Conservation (phyloP, 257 asterid species). For the Verbascum thapsus region DNA sequence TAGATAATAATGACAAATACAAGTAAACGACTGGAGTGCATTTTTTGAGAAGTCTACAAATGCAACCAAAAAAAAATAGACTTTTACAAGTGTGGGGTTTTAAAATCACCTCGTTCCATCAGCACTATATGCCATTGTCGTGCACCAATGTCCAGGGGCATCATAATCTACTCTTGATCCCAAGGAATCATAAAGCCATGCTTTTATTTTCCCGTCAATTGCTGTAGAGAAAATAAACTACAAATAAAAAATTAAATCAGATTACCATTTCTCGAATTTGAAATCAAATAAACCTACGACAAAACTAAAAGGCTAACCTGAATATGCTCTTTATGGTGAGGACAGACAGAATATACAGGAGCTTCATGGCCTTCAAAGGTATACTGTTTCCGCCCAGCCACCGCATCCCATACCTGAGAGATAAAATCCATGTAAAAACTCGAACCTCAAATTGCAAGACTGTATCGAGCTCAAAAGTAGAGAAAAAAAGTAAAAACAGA, state of each 20-base stretch:
- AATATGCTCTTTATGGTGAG: conserved; percentile 65
- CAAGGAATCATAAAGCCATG: conserved; percentile 93
- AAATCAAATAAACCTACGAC: conserved; percentile 4
- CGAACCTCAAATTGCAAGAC: conserved; percentile 20
- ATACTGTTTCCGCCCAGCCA: conserved; percentile 63
- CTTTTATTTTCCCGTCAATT: conserved; percentile 93
- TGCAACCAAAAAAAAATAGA: conserved; percentile 9
- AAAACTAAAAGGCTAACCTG: conserved; percentile 33
- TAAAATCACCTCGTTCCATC: conserved; percentile 85
- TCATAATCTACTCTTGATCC: conserved; percentile 98
- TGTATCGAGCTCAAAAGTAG: conserved; percentile 9
- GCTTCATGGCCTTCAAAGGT: conserved; percentile 97
- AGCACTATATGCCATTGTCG: conserved; percentile 96
- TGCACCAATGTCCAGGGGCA: conserved; percentile 99
- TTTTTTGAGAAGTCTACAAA: neutral
- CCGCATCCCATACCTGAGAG: conserved; percentile 93
- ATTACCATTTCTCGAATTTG: conserved; percentile 16
- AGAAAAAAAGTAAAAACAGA: no score
- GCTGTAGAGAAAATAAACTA: conserved; percentile 98
- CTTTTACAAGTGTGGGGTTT: conserved; percentile 17
- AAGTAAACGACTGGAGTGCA: neutral
- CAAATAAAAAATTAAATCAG: conserved; percentile 24
- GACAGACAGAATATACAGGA: conserved; percentile 97
- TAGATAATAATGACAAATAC: neutral
- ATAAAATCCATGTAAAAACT: conserved; percentile 29